Percentiles rank a stretch among this genome's conserved stretches.
These are phyloP conservation scores for Eucalyptus shirleyi DNA, from an alignment of 345 rosid species.

Conservation along the genomic window DNA sequence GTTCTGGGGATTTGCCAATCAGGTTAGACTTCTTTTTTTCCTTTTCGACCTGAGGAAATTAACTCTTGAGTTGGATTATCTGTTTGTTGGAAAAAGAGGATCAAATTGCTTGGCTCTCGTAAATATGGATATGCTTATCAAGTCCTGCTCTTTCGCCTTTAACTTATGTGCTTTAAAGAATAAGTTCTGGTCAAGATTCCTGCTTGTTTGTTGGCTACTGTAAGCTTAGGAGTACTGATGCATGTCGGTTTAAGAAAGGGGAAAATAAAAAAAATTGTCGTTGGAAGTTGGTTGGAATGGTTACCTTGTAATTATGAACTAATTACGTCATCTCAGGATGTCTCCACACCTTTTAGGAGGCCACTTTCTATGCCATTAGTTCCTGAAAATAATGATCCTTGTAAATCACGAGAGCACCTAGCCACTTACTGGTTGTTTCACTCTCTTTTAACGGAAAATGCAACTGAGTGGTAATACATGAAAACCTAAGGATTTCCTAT, in stretches of 20 bases:
- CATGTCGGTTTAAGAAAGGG: background rate
- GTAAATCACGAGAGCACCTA: background rate
- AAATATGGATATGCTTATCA: background rate
- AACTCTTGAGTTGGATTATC: background rate
- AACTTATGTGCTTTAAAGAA: background rate
- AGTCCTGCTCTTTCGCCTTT: background rate
- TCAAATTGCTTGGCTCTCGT: background rate
- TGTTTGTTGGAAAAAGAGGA: background rate
- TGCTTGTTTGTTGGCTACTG: background rate
- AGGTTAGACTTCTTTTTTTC: constrained; percentile 25
- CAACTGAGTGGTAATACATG: background rate
- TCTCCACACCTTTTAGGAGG: background rate
- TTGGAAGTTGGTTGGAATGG: background rate
- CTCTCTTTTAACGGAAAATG: background rate
- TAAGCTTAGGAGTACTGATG: background rate
- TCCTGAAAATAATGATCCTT: background rate
- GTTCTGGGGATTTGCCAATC: constrained; percentile 98
- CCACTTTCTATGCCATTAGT: background rate
- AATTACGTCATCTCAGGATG: background rate
- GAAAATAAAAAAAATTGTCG: background rate
- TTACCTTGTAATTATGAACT: background rate
- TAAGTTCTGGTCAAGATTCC: background rate
- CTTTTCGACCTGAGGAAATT: background rate
- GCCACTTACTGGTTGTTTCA: background rate
- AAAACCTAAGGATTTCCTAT: background rate